These are phyloP conservation scores for Hippophae gyantsensis DNA, from an alignment of 306 rosid genomes.

Conservation along the genomic window DNA sequence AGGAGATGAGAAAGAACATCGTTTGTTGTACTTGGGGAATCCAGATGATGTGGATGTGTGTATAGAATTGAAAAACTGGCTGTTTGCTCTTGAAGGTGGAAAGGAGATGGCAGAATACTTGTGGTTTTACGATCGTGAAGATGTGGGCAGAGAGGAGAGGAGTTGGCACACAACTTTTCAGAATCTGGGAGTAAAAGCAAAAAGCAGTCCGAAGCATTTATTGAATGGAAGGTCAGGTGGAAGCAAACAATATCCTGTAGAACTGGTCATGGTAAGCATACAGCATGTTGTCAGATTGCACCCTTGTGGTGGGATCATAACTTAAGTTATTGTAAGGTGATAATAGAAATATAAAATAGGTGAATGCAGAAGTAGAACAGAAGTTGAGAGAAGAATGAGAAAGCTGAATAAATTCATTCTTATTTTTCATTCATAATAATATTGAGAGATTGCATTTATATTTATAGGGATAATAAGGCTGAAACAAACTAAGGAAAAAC, in stretches of 20 bases:
- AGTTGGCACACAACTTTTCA: constrained; percentile 83
- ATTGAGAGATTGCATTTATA: too few species aligned
- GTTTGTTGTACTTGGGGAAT: constrained; percentile 52
- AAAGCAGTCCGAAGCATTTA: constrained; percentile 44
- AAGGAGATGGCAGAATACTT: constrained; percentile 63
- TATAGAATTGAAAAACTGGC: constrained; percentile 75
- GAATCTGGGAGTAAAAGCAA: constrained; percentile 54
- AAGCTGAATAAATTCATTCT: too few species aligned
- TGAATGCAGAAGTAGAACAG: too few species aligned
- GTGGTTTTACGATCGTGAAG: constrained; percentile 54
- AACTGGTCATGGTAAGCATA: constrained; percentile 54
- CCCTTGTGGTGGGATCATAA: background rate
- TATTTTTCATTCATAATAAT: too few species aligned
- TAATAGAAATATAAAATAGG: too few species aligned
- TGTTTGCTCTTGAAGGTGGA: constrained; percentile 90
- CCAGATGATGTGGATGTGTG: constrained; percentile 78
- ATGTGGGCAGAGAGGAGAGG: constrained; percentile 63
- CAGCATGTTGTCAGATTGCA: background rate
- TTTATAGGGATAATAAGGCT: too few species aligned
- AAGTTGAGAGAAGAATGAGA: too few species aligned
- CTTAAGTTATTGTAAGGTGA: background rate
- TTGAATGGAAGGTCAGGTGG: constrained; percentile 29
- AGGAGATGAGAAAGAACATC: constrained; percentile 39
- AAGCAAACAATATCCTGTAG: constrained; percentile 46
- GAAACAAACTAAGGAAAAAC: too few species aligned